Evolutionary conservation across 2,329 filamentous ascomycete species (phyloP), one percentile per base, ranked within the genome.

Genomic region (Calonectria crousiana): DNA sequence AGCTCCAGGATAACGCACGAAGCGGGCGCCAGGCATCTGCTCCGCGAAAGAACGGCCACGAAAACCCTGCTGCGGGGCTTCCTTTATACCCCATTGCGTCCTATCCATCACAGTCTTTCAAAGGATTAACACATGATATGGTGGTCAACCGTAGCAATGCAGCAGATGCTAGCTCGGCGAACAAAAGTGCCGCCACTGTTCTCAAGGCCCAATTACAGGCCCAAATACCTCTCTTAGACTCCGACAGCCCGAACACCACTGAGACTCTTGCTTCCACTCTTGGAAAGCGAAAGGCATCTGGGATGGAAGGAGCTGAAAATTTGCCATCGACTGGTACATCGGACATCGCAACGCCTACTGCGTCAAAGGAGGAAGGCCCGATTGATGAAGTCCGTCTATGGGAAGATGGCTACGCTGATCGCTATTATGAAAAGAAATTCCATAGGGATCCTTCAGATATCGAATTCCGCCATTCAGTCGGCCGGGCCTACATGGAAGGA

Each of bases 371-470:
- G 5, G 93, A 94, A 51, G 90, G 90, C 23, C 92, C 94, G 2
- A 89, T 92, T 74, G 97, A 99, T 82, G 95, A 93, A 23, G 94
- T 99, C 67, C 92, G 93, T 73, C 88, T 99, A 16, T 99, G 97
- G 97, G 97, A 99, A 82, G 93, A 96, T 67, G 97, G 97, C 10
- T 99, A 99, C 83, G 93, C 94, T 66, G 96, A 98, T 85, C 92
- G 97, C 60, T 99, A 99, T 84, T 99, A 99, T 83, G 94, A 98
- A 83, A 95, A 98, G 83, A 99, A 99, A 83, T 99, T 99, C 82
- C 90, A 95, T 65, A 95, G 95, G 60, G 92, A 94, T 73, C 92
- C 95, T 3, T 91, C 93, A 68, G 94, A 99, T 83, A 88, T 94
- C 64, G 94, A 92, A 67, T 98, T 98, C 84, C 94, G 96, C 69